A percentile compares a stretch with the other conserved stretches of the same genome.
These are phyloP conservation scores for Brassica carinata DNA, from an alignment of 345 rosid species.

Conservation along the genomic window DNA sequence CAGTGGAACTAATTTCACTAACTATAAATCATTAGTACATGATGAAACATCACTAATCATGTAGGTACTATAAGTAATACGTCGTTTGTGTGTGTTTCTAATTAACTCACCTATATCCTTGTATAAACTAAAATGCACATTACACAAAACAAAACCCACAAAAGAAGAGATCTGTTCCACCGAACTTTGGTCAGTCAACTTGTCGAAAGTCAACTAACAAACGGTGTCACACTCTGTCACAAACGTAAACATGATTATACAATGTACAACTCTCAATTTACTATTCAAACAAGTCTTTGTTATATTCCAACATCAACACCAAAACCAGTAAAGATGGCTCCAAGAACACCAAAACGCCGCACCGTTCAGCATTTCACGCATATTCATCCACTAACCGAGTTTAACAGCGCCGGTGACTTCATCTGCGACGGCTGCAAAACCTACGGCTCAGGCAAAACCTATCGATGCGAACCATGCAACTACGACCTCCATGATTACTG, in stretches of 20 bases:
- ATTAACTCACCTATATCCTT: conserved; percentile 11
- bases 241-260: conserved; percentile 13
- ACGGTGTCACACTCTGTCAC: conserved; percentile 26
- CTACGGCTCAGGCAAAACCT: conserved; percentile 38
- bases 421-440: conserved; percentile 45
- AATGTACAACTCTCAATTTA: conserved; percentile 34
- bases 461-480: conserved; percentile 33
- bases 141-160: neutral
- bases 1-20: neutral
- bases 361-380: conserved; percentile 45
- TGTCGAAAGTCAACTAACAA: conserved; percentile 28
- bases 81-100: neutral
- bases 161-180: conserved; percentile 1
- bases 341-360: conserved; percentile 24
- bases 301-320: conserved; percentile 13
- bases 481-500: conserved; percentile 51
- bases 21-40: neutral
- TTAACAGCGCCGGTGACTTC: conserved; percentile 27
- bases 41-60: neutral
- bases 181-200: conserved; percentile 31
- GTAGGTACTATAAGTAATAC: neutral
- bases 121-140: neutral
- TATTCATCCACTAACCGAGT: conserved; percentile 36
- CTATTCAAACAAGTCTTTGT: neutral
- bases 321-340: conserved; percentile 26